Conservation (phyloP, 164 flowering plant genomes). For the Brasenia schreberi region DNA sequence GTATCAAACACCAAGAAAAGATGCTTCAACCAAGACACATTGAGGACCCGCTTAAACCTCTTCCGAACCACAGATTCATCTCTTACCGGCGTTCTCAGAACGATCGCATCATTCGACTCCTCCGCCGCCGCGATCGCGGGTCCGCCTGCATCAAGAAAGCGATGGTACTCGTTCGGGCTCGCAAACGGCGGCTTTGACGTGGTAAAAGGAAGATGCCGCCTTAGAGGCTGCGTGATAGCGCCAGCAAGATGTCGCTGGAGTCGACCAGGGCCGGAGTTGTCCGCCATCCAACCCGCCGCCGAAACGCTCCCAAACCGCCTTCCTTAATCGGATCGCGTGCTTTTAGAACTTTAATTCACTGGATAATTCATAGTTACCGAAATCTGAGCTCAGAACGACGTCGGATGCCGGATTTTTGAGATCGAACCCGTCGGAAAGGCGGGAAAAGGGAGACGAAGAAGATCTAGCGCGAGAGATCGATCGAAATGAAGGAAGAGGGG, state of each 20-base stretch:
- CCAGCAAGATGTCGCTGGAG: not conserved
- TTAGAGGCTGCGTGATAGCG: conserved; percentile 27
- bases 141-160: conserved; percentile 11
- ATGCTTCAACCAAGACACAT: not conserved
- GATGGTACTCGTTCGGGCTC: conserved; percentile 19
- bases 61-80: not conserved
- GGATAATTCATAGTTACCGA: not conserved
- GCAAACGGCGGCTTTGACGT: conserved; percentile 22
- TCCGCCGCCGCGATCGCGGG: conserved; percentile 5
- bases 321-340: not conserved
- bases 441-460: not conserved
- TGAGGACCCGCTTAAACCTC: not conserved
- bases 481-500: not conserved
- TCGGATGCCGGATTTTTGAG: not conserved
- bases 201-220: conserved; percentile 18
- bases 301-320: not conserved
- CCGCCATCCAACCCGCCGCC: not conserved
- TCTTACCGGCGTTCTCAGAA: conserved; percentile 23
- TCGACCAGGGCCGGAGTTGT: not conserved
- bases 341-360: not conserved
- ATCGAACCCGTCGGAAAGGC: not conserved
- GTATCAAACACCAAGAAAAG: not conserved
- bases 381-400: conserved; percentile 2
- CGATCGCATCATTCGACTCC: conserved; percentile 11
- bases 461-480: conserved; percentile 3